Base-by-base conservation (phyloP, 768 basidiomycete species). In the Lactarius akahatsu region DNA sequence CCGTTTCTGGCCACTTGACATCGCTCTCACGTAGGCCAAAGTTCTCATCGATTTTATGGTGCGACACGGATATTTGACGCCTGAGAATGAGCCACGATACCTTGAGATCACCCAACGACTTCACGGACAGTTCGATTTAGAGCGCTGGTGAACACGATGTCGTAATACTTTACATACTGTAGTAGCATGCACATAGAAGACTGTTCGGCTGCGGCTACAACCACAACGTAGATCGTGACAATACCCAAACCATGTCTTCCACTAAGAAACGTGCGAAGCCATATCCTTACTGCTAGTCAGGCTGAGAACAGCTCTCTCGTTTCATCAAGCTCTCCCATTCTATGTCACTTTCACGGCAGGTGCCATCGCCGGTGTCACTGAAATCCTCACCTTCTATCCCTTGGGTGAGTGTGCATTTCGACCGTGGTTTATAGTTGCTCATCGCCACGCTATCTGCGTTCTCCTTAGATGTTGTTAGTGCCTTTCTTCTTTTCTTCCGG, bases 291-390 rank as follows among this genome's bases (percentile, higher is more conserved):
- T 54, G 13, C 68, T 60, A 47, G 3, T 54, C 30, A 38, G 20
- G 11, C 0, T 26, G 8, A 34, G 34, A 56, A 15, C 40, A 3
- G 2, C 57, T 62, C 38, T 58, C 23, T 30, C 20, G 1, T 32
- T 23, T 58, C 32, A n/a, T 58, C 32, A 43, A 94, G 92, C 92
- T 34, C 82, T 94, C 57, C 92, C 92, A 1, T 94, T 94, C 78
- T 73, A 84, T 63, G 91, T 94, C 69, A 97, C 92, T 73, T 98
- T 99, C 74, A 84, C 89, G 1, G 95, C 96, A 0, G 97, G 97
- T 56, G 97, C 96, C 5, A 95, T 98, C 72, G 97, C 97, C 69
- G 96, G 96, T 64, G 86, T 92, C 69, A 89, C 90, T 4, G 88
- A 90, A 74, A 90, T 91, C 69, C 77, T 91, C 66, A 91, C 91